phyloP scores from a whole-genome alignment of 805 yeast species.

The Scheffersomyces amazonensis region DNA sequence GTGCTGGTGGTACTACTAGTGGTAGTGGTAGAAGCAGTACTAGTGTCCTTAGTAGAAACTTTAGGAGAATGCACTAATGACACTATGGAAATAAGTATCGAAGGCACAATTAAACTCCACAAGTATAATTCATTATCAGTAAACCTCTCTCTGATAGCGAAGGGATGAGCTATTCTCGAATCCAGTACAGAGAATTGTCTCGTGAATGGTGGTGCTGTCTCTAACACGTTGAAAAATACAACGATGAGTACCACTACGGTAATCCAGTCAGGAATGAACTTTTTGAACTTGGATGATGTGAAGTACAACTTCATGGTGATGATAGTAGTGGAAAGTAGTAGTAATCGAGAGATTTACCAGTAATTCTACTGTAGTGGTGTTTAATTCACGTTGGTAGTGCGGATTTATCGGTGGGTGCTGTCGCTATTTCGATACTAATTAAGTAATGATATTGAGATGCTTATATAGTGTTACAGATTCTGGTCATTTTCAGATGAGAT shows the following conservation, averaged over 20 bases:
- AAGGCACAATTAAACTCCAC: constrained; percentile 24
- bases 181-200: constrained; percentile 27
- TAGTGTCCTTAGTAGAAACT: background rate
- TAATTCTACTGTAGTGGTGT: too few species aligned
- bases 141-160: constrained; percentile 25
- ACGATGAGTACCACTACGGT: constrained; percentile 13
- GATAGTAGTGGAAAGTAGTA: background rate
- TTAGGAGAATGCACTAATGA: background rate
- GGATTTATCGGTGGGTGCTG: too few species aligned
- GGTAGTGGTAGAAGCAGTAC: constrained; percentile 2
- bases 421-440: too few species aligned
- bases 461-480: too few species aligned
- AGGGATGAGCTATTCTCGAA: constrained; percentile 27
- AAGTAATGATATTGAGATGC: too few species aligned
- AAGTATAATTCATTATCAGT: constrained; percentile 30
- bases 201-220: constrained; percentile 23
- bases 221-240: constrained; percentile 17
- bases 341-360: too few species aligned
- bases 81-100: constrained; percentile 14
- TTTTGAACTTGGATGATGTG: constrained; percentile 7
- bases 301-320: constrained; percentile 7
- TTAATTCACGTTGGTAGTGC: too few species aligned
- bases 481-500: too few species aligned
- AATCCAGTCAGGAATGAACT: constrained; percentile 23
- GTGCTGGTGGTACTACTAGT: background rate